These are phyloP conservation scores for Lecanicillium sp. DNA, from an alignment of 2,329 filamentous ascomycete species.

Conservation along the genomic window DNA sequence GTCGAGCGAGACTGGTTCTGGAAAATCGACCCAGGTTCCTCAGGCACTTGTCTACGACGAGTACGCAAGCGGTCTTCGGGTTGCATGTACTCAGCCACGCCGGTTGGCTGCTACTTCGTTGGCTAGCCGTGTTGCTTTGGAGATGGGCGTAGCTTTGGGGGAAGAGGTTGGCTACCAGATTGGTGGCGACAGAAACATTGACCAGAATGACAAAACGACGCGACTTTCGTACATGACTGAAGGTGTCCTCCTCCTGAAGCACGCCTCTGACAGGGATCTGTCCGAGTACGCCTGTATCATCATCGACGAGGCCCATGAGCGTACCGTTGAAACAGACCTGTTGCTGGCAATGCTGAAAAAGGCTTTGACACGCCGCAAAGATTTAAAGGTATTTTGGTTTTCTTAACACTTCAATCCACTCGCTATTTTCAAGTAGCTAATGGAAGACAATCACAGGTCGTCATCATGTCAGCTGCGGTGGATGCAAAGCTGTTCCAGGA, in stretches of 20 bases:
- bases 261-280: conserved; percentile 81
- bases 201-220: conserved; percentile 62
- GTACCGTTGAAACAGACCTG: conserved; percentile 92
- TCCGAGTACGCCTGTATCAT: conserved; percentile 97
- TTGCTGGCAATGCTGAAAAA: conserved; percentile 98
- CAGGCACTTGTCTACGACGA: conserved; percentile 95
- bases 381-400: conserved; percentile 48
- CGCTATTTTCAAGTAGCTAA: background rate
- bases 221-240: conserved; percentile 99
- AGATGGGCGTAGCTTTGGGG: conserved; percentile 92
- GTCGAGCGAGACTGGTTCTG: conserved; percentile 93
- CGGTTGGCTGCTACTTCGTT: conserved; percentile 99
- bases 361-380: conserved; percentile 76
- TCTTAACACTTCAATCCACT: background rate
- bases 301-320: conserved; percentile 98
- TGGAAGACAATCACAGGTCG: conserved; percentile 50
- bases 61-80: conserved; percentile 79
- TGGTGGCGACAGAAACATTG: conserved; percentile 96
- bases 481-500: conserved; percentile 92
- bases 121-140: conserved; percentile 93
- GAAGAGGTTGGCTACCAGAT: conserved; percentile 91
- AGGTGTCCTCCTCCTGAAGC: conserved; percentile 87
- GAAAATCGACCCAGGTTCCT: conserved; percentile 94
- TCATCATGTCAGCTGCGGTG: conserved; percentile 98
- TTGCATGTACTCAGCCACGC: conserved; percentile 91